A percentile compares a stretch with the other conserved stretches of the same genome.
Conservation (phyloP, 2,329 filamentous ascomycete species). For the Penicillium sp. region DNA sequence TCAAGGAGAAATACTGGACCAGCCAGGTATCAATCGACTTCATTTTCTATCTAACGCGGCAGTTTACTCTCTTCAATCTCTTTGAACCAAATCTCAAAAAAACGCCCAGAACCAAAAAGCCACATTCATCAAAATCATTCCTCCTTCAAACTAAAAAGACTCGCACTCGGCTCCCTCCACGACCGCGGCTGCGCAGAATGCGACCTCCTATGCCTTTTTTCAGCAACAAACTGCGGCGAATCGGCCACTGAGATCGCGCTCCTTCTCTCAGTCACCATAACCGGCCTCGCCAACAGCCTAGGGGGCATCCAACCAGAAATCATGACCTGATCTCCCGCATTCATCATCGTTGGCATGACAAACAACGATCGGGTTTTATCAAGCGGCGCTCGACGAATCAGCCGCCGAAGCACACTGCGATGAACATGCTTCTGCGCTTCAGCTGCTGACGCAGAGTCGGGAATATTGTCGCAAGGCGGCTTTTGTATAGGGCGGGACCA, state of each 20-base stretch:
- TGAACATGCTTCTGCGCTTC: slow-evolving; percentile 17
- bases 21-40: background rate
- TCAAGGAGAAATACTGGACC: background rate
- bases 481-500: slow-evolving; percentile 21
- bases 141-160: slow-evolving; percentile 37
- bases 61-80: background rate
- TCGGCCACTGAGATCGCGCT: background rate
- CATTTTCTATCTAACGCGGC: background rate
- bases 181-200: slow-evolving; percentile 41
- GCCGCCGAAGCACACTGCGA: slow-evolving; percentile 26
- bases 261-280: slow-evolving; percentile 2
- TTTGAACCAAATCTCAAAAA: background rate
- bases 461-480: background rate
- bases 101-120: background rate
- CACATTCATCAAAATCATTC: slow-evolving; percentile 15
- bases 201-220: slow-evolving; percentile 34
- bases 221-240: slow-evolving; percentile 14
- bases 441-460: slow-evolving; percentile 2
- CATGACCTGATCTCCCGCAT: slow-evolving; percentile 14
- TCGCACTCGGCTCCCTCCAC: slow-evolving; percentile 37
- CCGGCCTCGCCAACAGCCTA: background rate
- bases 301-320: slow-evolving; percentile 25
- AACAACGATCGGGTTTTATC: slow-evolving; percentile 34
- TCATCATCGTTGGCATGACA: slow-evolving; percentile 27
- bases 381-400: slow-evolving; percentile 31